Percentiles rank a stretch among this genome's conserved stretches.
These are phyloP conservation scores for Pseudonitzschia multiseries DNA, from an alignment of 108 stramenopile species.

Conservation along the genomic window DNA sequence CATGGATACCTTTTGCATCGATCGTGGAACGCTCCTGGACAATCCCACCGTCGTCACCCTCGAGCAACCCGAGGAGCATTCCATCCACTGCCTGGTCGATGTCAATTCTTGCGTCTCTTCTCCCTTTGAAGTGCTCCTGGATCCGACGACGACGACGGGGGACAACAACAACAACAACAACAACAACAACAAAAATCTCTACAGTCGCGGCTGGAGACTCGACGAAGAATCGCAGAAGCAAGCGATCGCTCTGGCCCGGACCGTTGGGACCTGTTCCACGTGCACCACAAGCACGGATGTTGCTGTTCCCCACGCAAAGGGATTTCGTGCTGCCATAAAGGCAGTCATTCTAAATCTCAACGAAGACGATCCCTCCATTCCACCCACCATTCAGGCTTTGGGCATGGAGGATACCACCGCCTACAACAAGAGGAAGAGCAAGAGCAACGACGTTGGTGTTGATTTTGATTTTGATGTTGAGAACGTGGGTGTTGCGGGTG, in stretches of 20 bases:
- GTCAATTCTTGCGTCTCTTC: conserved; percentile 25
- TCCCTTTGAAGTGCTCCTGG: conserved; percentile 35
- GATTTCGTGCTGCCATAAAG: conserved; percentile 13
- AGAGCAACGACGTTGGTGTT: too few species aligned
- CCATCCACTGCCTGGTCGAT: conserved; percentile 51
- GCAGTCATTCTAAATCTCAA: conserved; percentile 1
- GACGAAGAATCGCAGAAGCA: conserved; percentile 16
- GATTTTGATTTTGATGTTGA: too few species aligned
- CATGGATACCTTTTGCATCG: conserved; percentile 44
- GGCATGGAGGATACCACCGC: conserved; percentile 3
- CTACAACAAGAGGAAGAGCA: too few species aligned
- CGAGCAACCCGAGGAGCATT: conserved; percentile 34
- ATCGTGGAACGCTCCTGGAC: conserved; percentile 32
- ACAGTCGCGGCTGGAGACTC: conserved; percentile 19
- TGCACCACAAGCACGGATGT: not conserved
- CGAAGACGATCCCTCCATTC: not conserved
- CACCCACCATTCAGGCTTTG: not conserved
- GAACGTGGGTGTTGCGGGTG: too few species aligned
- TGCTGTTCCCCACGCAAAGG: not conserved
- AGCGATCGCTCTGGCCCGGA: conserved; percentile 12
- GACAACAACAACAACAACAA: too few species aligned
- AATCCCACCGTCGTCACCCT: conserved; percentile 28
- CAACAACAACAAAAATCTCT: not conserved
- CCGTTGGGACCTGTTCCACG: conserved; percentile 8
- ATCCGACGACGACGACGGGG: not conserved